Percentiles rank a stretch among this genome's conserved stretches.
These are phyloP conservation scores for Ceratocystis ficicola DNA, from an alignment of 2,329 filamentous ascomycete species.

Conservation along the genomic window DNA sequence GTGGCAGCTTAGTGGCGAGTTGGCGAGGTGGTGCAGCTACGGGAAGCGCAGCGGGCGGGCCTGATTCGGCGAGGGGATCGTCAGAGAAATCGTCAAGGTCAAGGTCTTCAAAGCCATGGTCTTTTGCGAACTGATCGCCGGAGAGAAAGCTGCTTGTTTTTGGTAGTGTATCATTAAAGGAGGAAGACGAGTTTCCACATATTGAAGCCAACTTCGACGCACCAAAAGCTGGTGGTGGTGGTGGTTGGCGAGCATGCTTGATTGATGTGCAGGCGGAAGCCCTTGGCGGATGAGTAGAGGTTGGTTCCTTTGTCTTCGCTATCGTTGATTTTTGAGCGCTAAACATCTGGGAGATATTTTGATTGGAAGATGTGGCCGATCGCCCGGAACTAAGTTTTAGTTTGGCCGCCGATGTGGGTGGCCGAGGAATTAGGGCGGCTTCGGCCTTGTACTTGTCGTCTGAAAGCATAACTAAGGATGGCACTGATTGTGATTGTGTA, in stretches of 20 bases:
- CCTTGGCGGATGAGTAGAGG: not conserved
- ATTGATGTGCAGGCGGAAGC: not conserved
- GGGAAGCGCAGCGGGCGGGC: conserved; percentile 15
- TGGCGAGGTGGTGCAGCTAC: conserved; percentile 6
- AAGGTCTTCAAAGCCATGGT: conserved; percentile 21
- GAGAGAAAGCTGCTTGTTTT: not conserved
- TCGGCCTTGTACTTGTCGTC: conserved; percentile 11
- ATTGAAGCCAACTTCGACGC: conserved; percentile 17
- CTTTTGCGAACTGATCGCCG: conserved; percentile 17
- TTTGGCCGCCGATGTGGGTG: not conserved
- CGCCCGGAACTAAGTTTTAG: not conserved
- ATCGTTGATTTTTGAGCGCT: not conserved
- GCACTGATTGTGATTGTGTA: conserved; percentile 4
- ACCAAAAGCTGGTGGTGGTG: not conserved
- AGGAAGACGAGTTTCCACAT: conserved; percentile 6
- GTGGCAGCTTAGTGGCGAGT: conserved; percentile 14
- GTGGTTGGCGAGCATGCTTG: conserved; percentile 5
- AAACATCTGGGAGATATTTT: conserved; percentile 20
- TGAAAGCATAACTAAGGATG: conserved; percentile 1
- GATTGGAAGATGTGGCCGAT: conserved; percentile 12
- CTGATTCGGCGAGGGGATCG: conserved; percentile 18
- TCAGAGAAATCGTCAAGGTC: conserved; percentile 20
- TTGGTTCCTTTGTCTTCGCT: not conserved
- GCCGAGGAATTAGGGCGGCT: not conserved
- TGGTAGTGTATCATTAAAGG: conserved; percentile 12